Base-by-base conservation (phyloP, 306 rosid genomes). In the Styphnolobium japonicum region DNA sequence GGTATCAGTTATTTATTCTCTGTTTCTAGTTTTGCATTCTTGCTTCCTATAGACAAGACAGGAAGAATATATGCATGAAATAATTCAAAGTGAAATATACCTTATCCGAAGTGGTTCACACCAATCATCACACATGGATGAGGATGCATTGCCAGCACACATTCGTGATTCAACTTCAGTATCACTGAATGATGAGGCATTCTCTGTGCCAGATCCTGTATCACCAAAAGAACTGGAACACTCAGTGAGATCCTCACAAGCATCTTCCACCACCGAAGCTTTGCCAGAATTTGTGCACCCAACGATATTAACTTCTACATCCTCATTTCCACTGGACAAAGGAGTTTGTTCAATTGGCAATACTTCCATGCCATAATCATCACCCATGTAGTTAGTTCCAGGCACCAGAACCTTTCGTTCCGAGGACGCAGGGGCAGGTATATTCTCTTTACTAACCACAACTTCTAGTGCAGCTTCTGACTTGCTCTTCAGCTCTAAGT, bases 181-280 rank as follows among this genome's bases (percentile, higher is more conserved):
- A n/a, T 80, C 94, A 72, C 85, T 85, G 22, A 84, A 74, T 53
- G 64, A 18, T 7, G 27, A 65, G 58, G 67, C 86, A 62, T 85
- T 80, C 75, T 89, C 90, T 10, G 81, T 10, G 60, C 80, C 85
- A 9, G 92, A 89, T 49, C 76, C 76, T 23, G 98, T 87, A 76
- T 86, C 82, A 18, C 86, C 93, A 67, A 94, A 94, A 36, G 98
- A 94, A 81, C 97, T 94, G 3, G 91, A 94, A 80, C 56, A 37
- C 80, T 88, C 92, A 16, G 89, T 75, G 31, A 15, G 85, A 84
- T 85, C 91, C 23, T 29, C 76, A 52, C 79, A 12, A 46, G 78
- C 84, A 79, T 58, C 82, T 69, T 80, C 80, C 80, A 52, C 73
- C 19, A 34, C 67, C 58, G 58, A 85, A 77, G 73, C 80, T 45